Base-by-base conservation (phyloP, 2,329 filamentous ascomycete genomes). In the Pestalotiopsis sp. region DNA sequence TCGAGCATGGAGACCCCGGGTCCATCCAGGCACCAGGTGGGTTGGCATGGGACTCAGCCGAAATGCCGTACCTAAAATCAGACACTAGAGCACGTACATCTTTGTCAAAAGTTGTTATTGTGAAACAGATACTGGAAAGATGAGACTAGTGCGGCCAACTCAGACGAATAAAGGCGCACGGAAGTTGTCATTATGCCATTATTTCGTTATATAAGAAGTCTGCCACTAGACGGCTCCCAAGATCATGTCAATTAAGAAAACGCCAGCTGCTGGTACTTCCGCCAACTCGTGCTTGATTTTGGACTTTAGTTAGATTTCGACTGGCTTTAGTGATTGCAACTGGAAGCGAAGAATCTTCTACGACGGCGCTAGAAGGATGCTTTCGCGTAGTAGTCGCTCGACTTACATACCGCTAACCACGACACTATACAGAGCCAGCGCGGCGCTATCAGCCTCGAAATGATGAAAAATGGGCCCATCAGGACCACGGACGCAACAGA, bases 361-460 rank as follows among this genome's bases (percentile, higher is more conserved):
- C 9, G 45, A n/a, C 14, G 45, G 45, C 45, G 45, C 45, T 52
- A 52, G 45, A 52, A 52, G 45, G 20, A 52, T 52, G 17, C 6
- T 52, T 52, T 52, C 45, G 14, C 45, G 45, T 52, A n/a, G 45
- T 52, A 52, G 45, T 20, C n/a, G 17, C 17, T 52, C 17, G 41
- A n/a, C 45, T 52, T n/a, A 20, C 17, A 3, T 11, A 20, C 45
- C 45, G 17, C 45, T 52, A 52, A 52, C 17, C 45, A 52, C 17
- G 45, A 52, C 45, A 20, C 45, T 40, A 27, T 40, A 40, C 27
- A 27, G 11, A 27, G 27, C 31, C 38, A 40, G n/a, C n/a, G 20
- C n/a, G 27, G 59, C 40, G 41, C 61, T 64, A 64, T 64, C 61
- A 64, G 61, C 61, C 61, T 64, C 61, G 40, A 36, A 45, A 64